Evolutionary conservation across 2,329 filamentous ascomycete genomes (phyloP).

Genomic region (Emmonsiellopsis sp.): DNA sequence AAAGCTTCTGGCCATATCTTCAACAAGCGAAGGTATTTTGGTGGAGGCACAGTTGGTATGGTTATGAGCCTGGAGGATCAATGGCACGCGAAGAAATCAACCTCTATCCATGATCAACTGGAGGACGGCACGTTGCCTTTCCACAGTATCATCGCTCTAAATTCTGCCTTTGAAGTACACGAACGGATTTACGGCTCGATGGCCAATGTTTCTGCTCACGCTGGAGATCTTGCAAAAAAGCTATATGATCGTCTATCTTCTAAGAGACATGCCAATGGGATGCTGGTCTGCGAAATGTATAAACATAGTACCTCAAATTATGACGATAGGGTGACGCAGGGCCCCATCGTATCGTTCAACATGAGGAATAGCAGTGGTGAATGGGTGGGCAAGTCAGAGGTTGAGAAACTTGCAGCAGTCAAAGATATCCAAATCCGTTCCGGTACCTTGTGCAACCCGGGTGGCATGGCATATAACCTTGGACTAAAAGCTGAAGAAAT

Average conservation of each 20-base stretch:
- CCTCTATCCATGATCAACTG: slow-evolving; percentile 65
- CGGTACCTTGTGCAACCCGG: slow-evolving; percentile 85
- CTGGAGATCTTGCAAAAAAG: slow-evolving; percentile 51
- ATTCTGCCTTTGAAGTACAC: slow-evolving; percentile 63
- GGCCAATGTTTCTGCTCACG: slow-evolving; percentile 60
- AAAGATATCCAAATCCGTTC: slow-evolving; percentile 77
- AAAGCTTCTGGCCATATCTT: slow-evolving; percentile 59
- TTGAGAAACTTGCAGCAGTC: slow-evolving; percentile 75
- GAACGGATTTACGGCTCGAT: slow-evolving; percentile 61
- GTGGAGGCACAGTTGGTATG: slow-evolving; percentile 88
- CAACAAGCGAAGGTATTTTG: slow-evolving; percentile 68
- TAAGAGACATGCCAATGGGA: slow-evolving; percentile 61
- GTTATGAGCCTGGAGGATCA: slow-evolving; percentile 66
- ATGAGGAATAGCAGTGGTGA: slow-evolving; percentile 56
- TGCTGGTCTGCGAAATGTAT: slow-evolving; percentile 59
- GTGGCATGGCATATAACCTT: slow-evolving; percentile 68
- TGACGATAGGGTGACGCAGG: slow-evolving; percentile 41
- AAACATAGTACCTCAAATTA: slow-evolving; percentile 32
- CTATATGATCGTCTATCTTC: slow-evolving; percentile 50
- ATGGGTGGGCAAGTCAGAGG: slow-evolving; percentile 73
- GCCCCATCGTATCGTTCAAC: slow-evolving; percentile 79
- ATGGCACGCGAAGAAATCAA: slow-evolving; percentile 71
- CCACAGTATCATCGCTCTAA: slow-evolving; percentile 78
- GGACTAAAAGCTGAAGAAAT: slow-evolving; percentile 70
- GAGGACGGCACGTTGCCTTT: slow-evolving; percentile 90